phyloP scores from a whole-genome alignment of 805 yeast genomes.

The Lipomyces sp. region DNA sequence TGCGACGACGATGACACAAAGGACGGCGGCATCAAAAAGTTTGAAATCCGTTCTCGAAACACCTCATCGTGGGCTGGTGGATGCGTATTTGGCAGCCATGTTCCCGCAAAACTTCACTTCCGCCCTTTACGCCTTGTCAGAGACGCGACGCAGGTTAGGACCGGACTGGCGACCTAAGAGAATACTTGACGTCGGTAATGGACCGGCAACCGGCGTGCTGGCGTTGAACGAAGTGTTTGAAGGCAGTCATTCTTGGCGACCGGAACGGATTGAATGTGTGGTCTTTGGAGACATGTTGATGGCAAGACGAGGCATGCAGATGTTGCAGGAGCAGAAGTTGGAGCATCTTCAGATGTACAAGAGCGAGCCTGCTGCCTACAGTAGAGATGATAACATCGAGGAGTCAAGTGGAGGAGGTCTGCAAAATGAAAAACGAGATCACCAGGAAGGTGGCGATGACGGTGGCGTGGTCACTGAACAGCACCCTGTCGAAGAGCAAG shows the following conservation, averaged over 20 bases:
- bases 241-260: constrained; percentile 54
- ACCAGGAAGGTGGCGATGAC: neutral
- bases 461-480: neutral
- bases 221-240: constrained; percentile 87
- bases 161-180: constrained; percentile 62
- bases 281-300: constrained; percentile 72
- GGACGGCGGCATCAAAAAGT: neutral
- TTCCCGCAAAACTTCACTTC: constrained; percentile 83
- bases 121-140: constrained; percentile 65
- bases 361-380: neutral
- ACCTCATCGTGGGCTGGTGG: constrained; percentile 51
- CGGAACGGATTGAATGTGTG: constrained; percentile 70
- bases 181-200: constrained; percentile 80
- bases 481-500: neutral
- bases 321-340: constrained; percentile 66
- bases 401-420: too few species aligned
- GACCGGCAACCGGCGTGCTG: constrained; percentile 90
- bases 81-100: constrained; percentile 77
- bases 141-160: constrained; percentile 63
- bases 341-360: neutral
- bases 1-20: too few species aligned
- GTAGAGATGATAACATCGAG: neutral
- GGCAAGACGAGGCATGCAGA: constrained; percentile 77
- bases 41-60: neutral
- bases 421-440: neutral